phyloP scores from a whole-genome alignment of 228 moss, liverwort and hornwort species.

The Sphagnum magellanicum region DNA sequence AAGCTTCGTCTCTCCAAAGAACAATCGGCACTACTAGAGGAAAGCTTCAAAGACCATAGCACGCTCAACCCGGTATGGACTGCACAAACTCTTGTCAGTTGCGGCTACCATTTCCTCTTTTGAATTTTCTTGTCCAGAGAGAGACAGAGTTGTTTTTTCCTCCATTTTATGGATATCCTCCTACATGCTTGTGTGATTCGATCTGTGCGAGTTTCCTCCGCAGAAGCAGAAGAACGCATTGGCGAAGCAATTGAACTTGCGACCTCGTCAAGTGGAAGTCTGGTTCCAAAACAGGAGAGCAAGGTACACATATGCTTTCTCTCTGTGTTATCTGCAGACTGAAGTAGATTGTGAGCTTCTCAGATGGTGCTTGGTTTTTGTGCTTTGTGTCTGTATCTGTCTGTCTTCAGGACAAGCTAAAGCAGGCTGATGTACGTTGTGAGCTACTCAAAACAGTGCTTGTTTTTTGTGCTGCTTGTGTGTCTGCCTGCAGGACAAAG shows the following conservation, averaged over 20 bases:
- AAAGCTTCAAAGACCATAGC: conserved; percentile 96
- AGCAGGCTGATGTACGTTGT: conserved; percentile 60
- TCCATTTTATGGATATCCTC: background rate
- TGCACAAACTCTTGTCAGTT: background rate
- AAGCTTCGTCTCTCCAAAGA: conserved; percentile 92
- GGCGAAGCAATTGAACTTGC: conserved; percentile 80
- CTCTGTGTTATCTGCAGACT: background rate
- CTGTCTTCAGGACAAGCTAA: conserved; percentile 27
- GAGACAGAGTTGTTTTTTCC: background rate
- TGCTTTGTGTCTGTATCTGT: background rate
- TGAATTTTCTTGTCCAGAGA: background rate
- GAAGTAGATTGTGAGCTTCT: background rate
- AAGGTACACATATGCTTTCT: conserved; percentile 7
- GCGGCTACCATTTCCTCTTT: background rate
- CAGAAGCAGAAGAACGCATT: conserved; percentile 89
- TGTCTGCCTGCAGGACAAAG: conserved; percentile 23
- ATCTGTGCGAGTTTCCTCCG: background rate
- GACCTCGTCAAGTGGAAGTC: conserved; percentile 95
- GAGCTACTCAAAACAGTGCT: conserved; percentile 16
- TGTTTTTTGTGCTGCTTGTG: no score
- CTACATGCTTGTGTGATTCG: background rate
- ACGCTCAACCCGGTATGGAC: conserved; percentile 62
- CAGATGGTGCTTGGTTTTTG: background rate
- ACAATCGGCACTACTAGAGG: conserved; percentile 85
- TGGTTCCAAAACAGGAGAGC: conserved; percentile 99